Evolutionary conservation across 2,329 filamentous ascomycete genomes (phyloP).

Genomic region (Blastomyces parvus): DNA sequence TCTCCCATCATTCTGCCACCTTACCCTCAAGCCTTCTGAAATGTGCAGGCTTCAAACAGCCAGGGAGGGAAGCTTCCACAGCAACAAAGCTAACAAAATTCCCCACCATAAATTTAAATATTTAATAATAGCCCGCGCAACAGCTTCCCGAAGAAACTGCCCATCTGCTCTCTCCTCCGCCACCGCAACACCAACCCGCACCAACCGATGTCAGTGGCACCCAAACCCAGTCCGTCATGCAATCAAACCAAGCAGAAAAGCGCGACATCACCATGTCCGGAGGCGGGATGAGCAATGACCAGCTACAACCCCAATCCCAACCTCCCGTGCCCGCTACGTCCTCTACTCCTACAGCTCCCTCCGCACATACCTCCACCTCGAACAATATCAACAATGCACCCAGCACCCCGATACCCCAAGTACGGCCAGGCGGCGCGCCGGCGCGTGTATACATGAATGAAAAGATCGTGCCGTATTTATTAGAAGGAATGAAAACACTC

Average conservation of each 20-base stretch:
- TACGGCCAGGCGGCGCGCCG: constrained; percentile 56
- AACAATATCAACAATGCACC: constrained; percentile 1
- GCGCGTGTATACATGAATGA: constrained; percentile 62
- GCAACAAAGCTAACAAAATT: constrained; percentile 4
- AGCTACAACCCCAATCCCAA: background rate
- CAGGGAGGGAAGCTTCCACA: background rate
- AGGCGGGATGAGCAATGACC: constrained; percentile 1
- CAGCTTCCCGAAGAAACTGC: constrained; percentile 5
- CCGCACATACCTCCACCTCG: background rate
- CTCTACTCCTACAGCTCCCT: background rate
- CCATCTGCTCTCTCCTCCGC: constrained; percentile 11
- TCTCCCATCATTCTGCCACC: background rate
- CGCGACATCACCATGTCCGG: constrained; percentile 14
- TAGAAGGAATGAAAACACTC: constrained; percentile 66
- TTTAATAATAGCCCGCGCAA: background rate
- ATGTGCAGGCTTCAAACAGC: background rate
- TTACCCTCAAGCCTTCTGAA: too few species aligned
- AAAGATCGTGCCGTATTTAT: constrained; percentile 56
- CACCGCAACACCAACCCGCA: background rate
- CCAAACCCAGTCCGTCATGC: background rate
- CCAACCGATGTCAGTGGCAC: background rate
- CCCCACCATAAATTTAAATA: constrained; percentile 1
- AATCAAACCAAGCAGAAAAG: constrained; percentile 10
- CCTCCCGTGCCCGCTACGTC: background rate
- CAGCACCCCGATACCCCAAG: constrained; percentile 19